Percentiles rank a stretch among this genome's conserved stretches.
phyloP scores from a whole-genome alignment of 371 early-diverging fungal species.

The Sanchytrium tribonematis region DNA sequence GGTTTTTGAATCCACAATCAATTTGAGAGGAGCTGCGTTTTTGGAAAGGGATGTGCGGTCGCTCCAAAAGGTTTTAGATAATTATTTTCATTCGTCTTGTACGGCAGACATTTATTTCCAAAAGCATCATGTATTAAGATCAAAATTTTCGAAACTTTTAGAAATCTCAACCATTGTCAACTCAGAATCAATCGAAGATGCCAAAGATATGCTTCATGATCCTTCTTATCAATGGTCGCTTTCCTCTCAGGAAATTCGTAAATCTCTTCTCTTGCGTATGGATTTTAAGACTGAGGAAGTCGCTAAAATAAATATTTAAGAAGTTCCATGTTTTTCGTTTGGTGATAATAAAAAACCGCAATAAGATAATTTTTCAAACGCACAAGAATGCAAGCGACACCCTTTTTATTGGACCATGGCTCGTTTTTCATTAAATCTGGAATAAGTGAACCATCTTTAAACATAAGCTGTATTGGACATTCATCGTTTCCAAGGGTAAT shows the following conservation, averaged over 20 bases:
- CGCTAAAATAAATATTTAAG: not conserved
- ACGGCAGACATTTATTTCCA: not conserved
- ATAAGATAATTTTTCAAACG: too few relatives aligned
- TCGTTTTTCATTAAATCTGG: not conserved
- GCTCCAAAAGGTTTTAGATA: not conserved
- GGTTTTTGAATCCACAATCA: not conserved
- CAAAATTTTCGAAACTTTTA: not conserved
- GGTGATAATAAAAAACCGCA: too few relatives aligned
- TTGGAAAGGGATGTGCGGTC: not conserved
- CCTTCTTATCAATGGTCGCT: not conserved
- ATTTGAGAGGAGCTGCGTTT: not conserved
- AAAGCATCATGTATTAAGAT: not conserved
- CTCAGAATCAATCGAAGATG: not conserved
- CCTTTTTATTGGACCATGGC: not conserved
- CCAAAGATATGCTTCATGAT: not conserved
- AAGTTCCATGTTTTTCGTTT: not conserved
- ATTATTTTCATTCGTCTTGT: not conserved
- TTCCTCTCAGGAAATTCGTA: not conserved
- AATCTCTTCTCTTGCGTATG: not conserved
- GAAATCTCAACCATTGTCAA: not conserved
- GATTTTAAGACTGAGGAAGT: not conserved
- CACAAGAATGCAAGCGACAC: constrained; percentile 1
- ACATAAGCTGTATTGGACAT: not conserved
- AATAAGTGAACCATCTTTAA: not conserved
- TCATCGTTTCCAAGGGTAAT: not conserved